Conservation (phyloP, 495 filamentous ascomycete species). For the Cryomyces antarcticus region DNA sequence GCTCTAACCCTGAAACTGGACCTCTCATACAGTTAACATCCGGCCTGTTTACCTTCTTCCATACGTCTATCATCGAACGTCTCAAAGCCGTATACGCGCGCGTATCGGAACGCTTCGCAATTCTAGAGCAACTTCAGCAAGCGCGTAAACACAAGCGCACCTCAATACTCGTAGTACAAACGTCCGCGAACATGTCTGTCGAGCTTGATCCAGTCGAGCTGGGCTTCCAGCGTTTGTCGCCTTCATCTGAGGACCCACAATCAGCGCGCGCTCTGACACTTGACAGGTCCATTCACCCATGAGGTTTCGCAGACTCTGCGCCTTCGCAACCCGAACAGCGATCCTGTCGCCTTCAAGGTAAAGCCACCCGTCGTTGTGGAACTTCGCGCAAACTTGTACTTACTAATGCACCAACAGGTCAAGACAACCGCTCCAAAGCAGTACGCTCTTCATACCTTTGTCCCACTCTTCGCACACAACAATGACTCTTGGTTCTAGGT, state of each 20-base stretch:
- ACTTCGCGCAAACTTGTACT: neutral
- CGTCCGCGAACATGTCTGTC: slow-evolving; percentile 52
- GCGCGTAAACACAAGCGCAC: too few relatives aligned
- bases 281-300: slow-evolving; percentile 68
- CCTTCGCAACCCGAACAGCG: slow-evolving; percentile 57
- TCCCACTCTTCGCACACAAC: neutral
- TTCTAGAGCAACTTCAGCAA: too few relatives aligned
- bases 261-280: neutral
- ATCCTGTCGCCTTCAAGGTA: slow-evolving; percentile 92
- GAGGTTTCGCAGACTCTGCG: slow-evolving; percentile 73
- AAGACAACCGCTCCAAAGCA: slow-evolving; percentile 99
- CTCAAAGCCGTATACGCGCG: too few relatives aligned
- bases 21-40: too few relatives aligned
- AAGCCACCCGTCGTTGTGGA: slow-evolving; percentile 5
- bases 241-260: slow-evolving; percentile 1
- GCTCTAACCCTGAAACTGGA: too few relatives aligned
- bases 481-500: slow-evolving; percentile 31
- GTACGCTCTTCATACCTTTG: slow-evolving; percentile 30
- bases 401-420: slow-evolving; percentile 36
- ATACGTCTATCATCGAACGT: too few relatives aligned
- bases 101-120: too few relatives aligned
- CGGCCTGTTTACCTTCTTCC: too few relatives aligned
- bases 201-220: slow-evolving; percentile 82
- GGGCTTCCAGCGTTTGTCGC: slow-evolving; percentile 65
- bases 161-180: too few relatives aligned